phyloP scores from a whole-genome alignment of 495 filamentous ascomycete genomes.

The Penicillium bialowiezense region DNA sequence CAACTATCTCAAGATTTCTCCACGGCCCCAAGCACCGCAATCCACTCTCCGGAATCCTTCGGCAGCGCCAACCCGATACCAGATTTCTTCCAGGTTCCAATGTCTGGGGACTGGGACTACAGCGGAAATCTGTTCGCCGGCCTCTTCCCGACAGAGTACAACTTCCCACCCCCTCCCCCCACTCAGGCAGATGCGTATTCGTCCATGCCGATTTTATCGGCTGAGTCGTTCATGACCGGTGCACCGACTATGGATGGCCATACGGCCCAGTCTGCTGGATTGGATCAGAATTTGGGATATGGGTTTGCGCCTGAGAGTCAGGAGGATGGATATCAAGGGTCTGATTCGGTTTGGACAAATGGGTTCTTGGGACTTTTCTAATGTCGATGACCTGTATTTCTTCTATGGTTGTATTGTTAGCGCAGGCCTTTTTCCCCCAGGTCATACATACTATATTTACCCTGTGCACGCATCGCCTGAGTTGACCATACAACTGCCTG shows the following conservation, averaged over 20 bases:
- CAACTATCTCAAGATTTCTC: conserved; percentile 12
- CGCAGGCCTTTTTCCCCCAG: not conserved
- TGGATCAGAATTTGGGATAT: conserved; percentile 5
- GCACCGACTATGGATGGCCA: conserved; percentile 1
- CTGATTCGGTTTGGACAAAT: conserved; percentile 12
- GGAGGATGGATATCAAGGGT: conserved; percentile 5
- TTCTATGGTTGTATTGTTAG: not conserved
- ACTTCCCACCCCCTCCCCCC: not conserved
- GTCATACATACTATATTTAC: no score
- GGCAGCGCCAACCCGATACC: conserved; percentile 21
- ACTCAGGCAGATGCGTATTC: not conserved
- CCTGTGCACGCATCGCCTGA: not conserved
- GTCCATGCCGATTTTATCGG: conserved; percentile 15
- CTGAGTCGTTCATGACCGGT: conserved; percentile 20
- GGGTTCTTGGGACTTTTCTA: conserved; percentile 22
- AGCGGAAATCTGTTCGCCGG: conserved; percentile 29
- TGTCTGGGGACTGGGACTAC: conserved; percentile 38
- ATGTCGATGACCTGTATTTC: not conserved
- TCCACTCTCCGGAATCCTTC: conserved; percentile 23
- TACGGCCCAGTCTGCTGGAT: not conserved
- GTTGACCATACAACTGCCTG: not conserved
- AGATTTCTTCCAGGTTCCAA: conserved; percentile 38
- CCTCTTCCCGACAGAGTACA: conserved; percentile 23
- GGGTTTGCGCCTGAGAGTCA: not conserved
- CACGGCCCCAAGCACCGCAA: conserved; percentile 1